Evolutionary conservation across 495 filamentous ascomycete genomes (phyloP), one percentile per base, ranked within the genome.

Genomic region (Penicillium steckii): DNA sequence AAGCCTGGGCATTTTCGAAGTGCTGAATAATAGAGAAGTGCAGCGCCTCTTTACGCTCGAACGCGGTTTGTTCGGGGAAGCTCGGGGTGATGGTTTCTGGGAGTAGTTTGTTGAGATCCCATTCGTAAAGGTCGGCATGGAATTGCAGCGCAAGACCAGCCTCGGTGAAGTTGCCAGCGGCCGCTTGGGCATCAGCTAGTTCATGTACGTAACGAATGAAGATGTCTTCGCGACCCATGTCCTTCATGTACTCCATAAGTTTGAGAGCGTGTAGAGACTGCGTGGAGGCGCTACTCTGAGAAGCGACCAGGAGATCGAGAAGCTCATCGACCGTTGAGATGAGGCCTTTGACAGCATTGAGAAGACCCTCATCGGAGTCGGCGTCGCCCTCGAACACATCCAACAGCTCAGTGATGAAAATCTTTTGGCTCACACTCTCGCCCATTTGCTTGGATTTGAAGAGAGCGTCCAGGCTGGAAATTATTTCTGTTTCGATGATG

Each of bases 131-230:
- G 52, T 96, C 92, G 3, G 94, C 91, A 66, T 97, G 94, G 29
- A 96, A 85, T 6, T 88, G 85, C 5, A 99, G 80, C 3, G 91
- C 92, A 25, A 97, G 80, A 15, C 91, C 94, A 8, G 94, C 94
- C 73, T 97, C 94, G 12, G 91, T 90, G 55, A 85, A 83, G 63
- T 97, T 92, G 49, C 86, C 75, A 3, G 85, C 80, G 24, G 85
- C 78, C 3, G 80, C 78, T 69, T 97, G 94, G 4, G 91, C 73
- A 44, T 85, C 76, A 10, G 91, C 89, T 3, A 99, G 78, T 65
- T 96, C 91, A 62, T 99, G 95, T 21, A 97, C 92, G 63, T 97
- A 97, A 50, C 91, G 87, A 57, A 96, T 88, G 66, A 92, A 99
- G 55, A 97, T 96, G 63, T 96, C 91, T 66, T 95, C 91, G 62